Percentiles rank a stretch among this genome's conserved stretches.
These are phyloP conservation scores for Leccinum cinnamomeum DNA, from an alignment of 1,284 basidiomycete species.

Conservation along the genomic window DNA sequence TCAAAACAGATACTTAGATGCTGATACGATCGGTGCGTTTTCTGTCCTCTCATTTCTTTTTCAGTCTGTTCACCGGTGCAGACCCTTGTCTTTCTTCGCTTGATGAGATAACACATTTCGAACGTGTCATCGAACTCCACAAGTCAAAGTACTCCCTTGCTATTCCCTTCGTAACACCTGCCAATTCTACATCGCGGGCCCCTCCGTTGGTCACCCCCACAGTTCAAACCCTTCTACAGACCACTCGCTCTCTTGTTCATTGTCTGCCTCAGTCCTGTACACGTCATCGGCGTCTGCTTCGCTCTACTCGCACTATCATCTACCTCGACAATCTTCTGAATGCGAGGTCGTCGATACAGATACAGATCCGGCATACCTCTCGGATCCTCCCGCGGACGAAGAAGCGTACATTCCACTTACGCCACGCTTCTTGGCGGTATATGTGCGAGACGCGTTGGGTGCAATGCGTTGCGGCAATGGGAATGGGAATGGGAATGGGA, in stretches of 20 bases:
- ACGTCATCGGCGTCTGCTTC: conserved; percentile 20
- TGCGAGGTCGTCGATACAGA: conserved; percentile 22
- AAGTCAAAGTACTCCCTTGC: conserved; percentile 47
- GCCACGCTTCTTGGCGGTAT: conserved; percentile 45
- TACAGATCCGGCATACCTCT: conserved; percentile 47
- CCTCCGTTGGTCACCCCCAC: conserved; percentile 1
- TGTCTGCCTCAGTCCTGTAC: conserved; percentile 14
- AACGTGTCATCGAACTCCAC: conserved; percentile 53
- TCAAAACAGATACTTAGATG: conserved; percentile 44
- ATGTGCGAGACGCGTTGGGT: conserved; percentile 48
- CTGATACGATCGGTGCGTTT: conserved; percentile 46
- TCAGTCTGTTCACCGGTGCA: conserved; percentile 17
- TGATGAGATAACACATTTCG: conserved; percentile 63
- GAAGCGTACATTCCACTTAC: conserved; percentile 61
- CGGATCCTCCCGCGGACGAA: conserved; percentile 59
- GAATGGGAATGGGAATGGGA: background rate
- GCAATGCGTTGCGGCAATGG: conserved; percentile 26
- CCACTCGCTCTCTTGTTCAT: conserved; percentile 3
- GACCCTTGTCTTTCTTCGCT: conserved; percentile 50
- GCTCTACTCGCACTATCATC: conserved; percentile 29
- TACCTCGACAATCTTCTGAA: conserved; percentile 11
- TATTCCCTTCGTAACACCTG: conserved; percentile 46
- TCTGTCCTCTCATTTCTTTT: background rate
- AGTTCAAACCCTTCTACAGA: background rate
- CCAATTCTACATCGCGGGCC: conserved; percentile 11